Percentiles rank a stretch among this genome's conserved stretches.
Evolutionary conservation across 2,329 filamentous ascomycete genomes (phyloP).

Genomic region (Parafenestella ontariensis): DNA sequence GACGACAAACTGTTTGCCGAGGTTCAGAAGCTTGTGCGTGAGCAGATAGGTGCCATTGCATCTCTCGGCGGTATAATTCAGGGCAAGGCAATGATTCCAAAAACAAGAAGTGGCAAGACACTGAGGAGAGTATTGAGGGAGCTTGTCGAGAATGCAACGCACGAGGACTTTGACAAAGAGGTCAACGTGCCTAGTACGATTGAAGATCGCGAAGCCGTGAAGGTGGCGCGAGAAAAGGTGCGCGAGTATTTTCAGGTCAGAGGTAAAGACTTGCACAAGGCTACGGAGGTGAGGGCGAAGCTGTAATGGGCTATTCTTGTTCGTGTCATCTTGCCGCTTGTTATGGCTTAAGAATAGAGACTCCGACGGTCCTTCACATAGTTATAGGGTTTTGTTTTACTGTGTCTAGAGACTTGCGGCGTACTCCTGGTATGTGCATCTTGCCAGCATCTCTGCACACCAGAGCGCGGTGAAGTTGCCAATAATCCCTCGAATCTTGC

Average conservation of each 20-base stretch:
- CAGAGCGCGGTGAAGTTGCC: too few relatives aligned
- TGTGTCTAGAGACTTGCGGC: too few relatives aligned
- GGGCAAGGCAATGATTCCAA: constrained; percentile 85
- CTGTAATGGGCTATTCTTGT: constrained; percentile 38
- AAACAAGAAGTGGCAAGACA: constrained; percentile 92
- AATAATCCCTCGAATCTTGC: too few relatives aligned
- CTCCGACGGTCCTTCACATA: too few relatives aligned
- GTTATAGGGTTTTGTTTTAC: too few relatives aligned
- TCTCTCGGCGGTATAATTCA: constrained; percentile 85
- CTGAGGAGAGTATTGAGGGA: constrained; percentile 81
- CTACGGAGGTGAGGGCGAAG: constrained; percentile 52
- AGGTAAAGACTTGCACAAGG: constrained; percentile 46
- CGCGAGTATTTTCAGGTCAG: constrained; percentile 74
- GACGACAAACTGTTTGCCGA: constrained; percentile 62
- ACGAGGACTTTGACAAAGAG: constrained; percentile 73
- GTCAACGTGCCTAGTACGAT: constrained; percentile 84
- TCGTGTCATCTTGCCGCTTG: neutral
- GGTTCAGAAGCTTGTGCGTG: constrained; percentile 74
- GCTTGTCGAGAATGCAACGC: constrained; percentile 80
- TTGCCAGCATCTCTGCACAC: too few relatives aligned
- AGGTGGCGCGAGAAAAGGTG: constrained; percentile 74
- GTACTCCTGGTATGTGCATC: too few relatives aligned
- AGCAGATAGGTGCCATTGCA: constrained; percentile 87
- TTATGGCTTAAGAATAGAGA: too few relatives aligned
- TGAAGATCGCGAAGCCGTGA: constrained; percentile 78